Base-by-base conservation (phyloP, 2,329 filamentous ascomycete genomes). In the Calonectria henricotiae region DNA sequence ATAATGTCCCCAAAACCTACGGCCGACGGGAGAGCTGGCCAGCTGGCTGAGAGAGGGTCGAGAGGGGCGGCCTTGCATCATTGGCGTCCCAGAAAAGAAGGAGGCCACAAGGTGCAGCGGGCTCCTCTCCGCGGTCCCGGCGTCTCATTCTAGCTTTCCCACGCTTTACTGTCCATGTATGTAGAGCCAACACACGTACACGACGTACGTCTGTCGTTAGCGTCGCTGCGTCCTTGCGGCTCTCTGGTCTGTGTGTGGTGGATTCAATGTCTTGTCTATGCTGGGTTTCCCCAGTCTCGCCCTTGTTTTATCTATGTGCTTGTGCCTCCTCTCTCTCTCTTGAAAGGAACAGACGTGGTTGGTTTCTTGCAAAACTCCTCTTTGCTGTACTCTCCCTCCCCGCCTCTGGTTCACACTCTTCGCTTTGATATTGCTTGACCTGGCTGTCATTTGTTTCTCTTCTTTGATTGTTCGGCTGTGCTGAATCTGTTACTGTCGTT, bases 121-220 rank as follows among this genome's bases (percentile, higher is more conserved):
- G 35, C 51, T n/a, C 23, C 32, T 58, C 32, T 58, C 51, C 39
- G 51, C 51, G 51, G 32, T 25, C 51, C 51, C 35, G 51, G 51
- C 51, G 51, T 58, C 51, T 5, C 39, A 5, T 37, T 58, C 51
- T 37, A 58, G 37, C 15, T 27, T 37, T 20, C 41, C 44, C n/a
- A 58, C 62, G 62, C 47, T 65, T 65, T 46, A 55, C 49, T 39
- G 62, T 47, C 49, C 58, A n/a, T 43, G 35, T 27, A 58, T 58
- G 51, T 37, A 58, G 12, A n/a, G 51, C 51, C 55, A 63, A 47
- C 66, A 41, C 62, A 47, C 60, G 49, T 54, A 46, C 49, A 58
- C n/a, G n/a, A 20, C 60, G 60, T 27, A 6, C 35, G 9, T 37
- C 35, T 41, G 47, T 60, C 41, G 12, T 51, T 68, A 60, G 60